phyloP scores from a whole-genome alignment of 768 basidiomycete genomes.

The Agaricus bisporus region DNA sequence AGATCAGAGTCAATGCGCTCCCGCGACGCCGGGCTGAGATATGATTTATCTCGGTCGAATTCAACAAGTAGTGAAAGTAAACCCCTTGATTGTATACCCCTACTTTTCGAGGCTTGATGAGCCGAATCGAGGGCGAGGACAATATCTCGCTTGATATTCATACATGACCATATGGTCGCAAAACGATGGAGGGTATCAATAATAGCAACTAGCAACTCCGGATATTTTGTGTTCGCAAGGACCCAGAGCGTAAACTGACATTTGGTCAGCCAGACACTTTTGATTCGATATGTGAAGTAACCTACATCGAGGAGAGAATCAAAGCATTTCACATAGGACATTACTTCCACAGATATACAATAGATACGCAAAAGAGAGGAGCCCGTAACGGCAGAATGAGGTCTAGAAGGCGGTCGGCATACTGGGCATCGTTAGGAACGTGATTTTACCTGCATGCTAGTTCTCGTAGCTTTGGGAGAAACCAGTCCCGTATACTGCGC shows the following conservation, averaged over 20 bases:
- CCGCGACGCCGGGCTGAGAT: conserved; percentile 49
- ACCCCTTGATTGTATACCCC: conserved; percentile 59
- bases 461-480: conserved; percentile 63
- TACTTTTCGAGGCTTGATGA: conserved; percentile 56
- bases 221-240: conserved; percentile 45
- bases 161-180: conserved; percentile 70
- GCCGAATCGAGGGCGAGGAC: conserved; percentile 54
- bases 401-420: conserved; percentile 8
- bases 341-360: conserved; percentile 49
- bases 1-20: conserved; percentile 58
- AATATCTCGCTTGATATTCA: conserved; percentile 55
- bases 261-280: conserved; percentile 8
- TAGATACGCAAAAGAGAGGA: conserved; percentile 45
- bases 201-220: conserved; percentile 51
- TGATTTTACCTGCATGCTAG: conserved; percentile 39
- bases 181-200: conserved; percentile 72
- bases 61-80: conserved; percentile 59
- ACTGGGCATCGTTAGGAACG: background rate
- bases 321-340: conserved; percentile 60
- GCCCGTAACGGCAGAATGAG: conserved; percentile 24
- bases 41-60: conserved; percentile 49
- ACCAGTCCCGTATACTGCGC: conserved; percentile 63
- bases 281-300: background rate
- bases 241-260: conserved; percentile 46
- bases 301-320: conserved; percentile 64